Conservation (phyloP, 805 yeast species). For the Kuraishia floccosa region DNA sequence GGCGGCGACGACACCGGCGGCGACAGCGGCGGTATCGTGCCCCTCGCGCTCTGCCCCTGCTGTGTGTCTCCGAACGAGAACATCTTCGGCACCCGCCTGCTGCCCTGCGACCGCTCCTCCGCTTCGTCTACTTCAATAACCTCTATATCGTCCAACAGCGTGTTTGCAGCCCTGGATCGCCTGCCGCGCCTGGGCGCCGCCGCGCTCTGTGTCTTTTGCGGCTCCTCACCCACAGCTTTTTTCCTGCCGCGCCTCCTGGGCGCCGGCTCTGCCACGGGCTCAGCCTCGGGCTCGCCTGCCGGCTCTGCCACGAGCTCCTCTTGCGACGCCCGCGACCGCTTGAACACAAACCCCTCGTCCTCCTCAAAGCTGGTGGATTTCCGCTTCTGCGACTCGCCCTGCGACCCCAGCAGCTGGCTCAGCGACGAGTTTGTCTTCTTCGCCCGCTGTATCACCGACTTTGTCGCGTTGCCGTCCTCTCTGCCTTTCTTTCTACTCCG, state of each 20-base stretch:
- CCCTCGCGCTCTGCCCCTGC: no score
- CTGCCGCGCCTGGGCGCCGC: not conserved
- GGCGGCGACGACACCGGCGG: not conserved
- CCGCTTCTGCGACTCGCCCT: conserved; percentile 1
- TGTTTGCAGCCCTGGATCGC: no score
- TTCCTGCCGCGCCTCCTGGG: not conserved
- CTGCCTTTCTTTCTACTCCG: no score
- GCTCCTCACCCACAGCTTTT: conserved; percentile 1
- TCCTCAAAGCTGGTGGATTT: conserved; percentile 11
- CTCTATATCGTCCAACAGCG: not conserved
- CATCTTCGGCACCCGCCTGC: not conserved
- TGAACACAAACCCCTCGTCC: conserved; percentile 21
- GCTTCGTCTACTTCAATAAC: not conserved
- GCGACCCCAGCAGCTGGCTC: conserved; percentile 1
- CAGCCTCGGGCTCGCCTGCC: not conserved
- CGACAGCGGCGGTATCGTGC: no score
- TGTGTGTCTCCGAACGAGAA: not conserved
- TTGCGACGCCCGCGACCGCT: conserved; percentile 6
- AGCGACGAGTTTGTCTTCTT: conserved; percentile 2
- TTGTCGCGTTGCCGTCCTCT: no score
- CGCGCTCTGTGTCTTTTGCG: not conserved
- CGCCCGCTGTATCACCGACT: conserved; percentile 1
- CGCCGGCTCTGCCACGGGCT: not conserved
- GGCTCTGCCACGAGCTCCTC: not conserved
- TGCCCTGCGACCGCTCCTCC: not conserved